Evolutionary conservation across 1,284 basidiomycete genomes (phyloP), one percentile per base, ranked within the genome.

Genomic region (Volvariella surrecta): DNA sequence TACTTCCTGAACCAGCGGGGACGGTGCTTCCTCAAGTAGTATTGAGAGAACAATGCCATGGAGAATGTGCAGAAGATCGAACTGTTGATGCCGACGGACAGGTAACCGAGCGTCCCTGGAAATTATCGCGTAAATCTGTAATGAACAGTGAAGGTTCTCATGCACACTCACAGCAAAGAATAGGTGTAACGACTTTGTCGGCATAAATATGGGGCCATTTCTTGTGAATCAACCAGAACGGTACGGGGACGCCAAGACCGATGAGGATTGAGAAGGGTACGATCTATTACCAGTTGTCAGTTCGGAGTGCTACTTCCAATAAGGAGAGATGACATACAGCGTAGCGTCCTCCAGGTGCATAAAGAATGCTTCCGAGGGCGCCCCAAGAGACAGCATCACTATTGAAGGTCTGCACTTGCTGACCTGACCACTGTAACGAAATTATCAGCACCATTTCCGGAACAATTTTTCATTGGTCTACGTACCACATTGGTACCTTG

Each of bases 371-470:
- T 17, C 66, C 74, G 13, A 79, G 65, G 1, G 74, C 77, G 48
- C 77, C 76, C 76, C 76, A 80, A 0, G 74, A 63, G 32, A 79
- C 67, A 4, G 76, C 74, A 53, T 72, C 60, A 54, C 67, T 57
- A 58, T 69, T 66, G 51, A 56, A 62, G 3, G 56, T 52, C 50
- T 74, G 72, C 0, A 73, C 71, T 54, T 75, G 73, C 56, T 74
- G 73, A 21, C 74, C 74, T 18, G 71, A 73, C 72, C 71, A 71
- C 45, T 28, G 11, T 28, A 28, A 11, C 6, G 6, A 28, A 6
- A 28, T 6, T 28, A 28, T 28, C 57, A 21, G 9, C 65, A 52
- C 13, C 42, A 52, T 50, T 51, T 31, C 10, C 43, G 20, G 18
- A 21, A 19, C 22, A 15, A 13, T 22, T 22, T 13, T 7, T 2